phyloP scores from a whole-genome alignment of 208 protist species.

The Crithidia expoeki region DNA sequence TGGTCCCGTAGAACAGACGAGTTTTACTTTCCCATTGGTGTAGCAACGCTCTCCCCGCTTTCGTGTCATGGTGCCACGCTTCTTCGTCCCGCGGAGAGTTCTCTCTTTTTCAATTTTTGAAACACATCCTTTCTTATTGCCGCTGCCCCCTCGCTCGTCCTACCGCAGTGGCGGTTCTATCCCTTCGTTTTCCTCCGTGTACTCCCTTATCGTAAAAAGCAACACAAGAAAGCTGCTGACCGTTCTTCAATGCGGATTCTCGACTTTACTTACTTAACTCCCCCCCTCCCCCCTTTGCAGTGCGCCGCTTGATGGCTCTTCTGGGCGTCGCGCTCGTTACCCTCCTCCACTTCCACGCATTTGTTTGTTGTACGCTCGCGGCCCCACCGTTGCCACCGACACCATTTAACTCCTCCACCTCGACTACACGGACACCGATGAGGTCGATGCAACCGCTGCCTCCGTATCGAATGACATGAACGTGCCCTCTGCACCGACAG shows the following conservation, averaged over 20 bases:
- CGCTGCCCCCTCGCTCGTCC: too few relatives aligned
- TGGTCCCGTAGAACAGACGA: background rate
- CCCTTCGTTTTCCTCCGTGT: too few relatives aligned
- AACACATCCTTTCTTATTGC: too few relatives aligned
- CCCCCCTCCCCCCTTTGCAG: too few relatives aligned
- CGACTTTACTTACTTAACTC: too few relatives aligned
- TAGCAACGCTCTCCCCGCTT: background rate
- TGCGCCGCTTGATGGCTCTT: background rate
- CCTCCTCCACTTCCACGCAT: background rate
- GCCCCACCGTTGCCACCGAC: background rate
- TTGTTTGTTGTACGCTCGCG: background rate
- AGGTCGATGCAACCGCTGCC: constrained; percentile 1
- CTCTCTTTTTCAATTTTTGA: too few relatives aligned
- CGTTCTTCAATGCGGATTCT: too few relatives aligned
- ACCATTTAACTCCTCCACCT: constrained; percentile 32
- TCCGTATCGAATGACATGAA: constrained; percentile 32
- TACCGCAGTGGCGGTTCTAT: too few relatives aligned
- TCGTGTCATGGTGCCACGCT: too few relatives aligned
- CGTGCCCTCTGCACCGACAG: constrained; percentile 22
- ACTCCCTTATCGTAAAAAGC: too few relatives aligned
- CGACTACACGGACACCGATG: constrained; percentile 13
- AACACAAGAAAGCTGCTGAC: too few relatives aligned
- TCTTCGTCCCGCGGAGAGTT: too few relatives aligned
- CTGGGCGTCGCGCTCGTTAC: background rate
- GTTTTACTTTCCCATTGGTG: background rate